A percentile compares a stretch with the other conserved stretches of the same genome.
phyloP scores from a whole-genome alignment of 2,329 filamentous ascomycete genomes.

The Apiospora aurea region DNA sequence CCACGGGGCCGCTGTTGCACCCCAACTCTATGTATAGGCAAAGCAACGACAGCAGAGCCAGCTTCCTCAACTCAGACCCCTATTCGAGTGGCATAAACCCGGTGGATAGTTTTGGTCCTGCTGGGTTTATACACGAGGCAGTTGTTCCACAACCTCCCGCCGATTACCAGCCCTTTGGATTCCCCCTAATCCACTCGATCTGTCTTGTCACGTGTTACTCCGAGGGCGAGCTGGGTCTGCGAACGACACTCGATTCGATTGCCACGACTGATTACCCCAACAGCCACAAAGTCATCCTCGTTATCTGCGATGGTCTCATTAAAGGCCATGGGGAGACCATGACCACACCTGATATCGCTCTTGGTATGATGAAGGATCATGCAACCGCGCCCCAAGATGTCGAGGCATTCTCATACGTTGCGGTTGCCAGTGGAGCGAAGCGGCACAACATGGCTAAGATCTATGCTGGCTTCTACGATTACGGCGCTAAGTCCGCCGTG shows the following conservation, averaged over 20 bases:
- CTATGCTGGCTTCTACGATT: constrained; percentile 98
- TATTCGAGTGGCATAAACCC: constrained; percentile 61
- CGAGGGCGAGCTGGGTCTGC: constrained; percentile 89
- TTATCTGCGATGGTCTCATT: constrained; percentile 97
- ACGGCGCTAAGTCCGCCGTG: constrained; percentile 81
- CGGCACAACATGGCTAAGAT: constrained; percentile 99
- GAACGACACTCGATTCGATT: constrained; percentile 94
- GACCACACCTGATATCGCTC: constrained; percentile 87
- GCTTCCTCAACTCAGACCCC: constrained; percentile 68
- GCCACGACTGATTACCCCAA: constrained; percentile 99
- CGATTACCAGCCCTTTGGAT: constrained; percentile 97
- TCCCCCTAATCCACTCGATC: constrained; percentile 90
- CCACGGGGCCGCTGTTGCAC: constrained; percentile 74
- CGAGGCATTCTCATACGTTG: constrained; percentile 91
- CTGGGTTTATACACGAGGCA: constrained; percentile 94
- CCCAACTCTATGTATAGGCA: constrained; percentile 76
- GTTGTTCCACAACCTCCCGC: constrained; percentile 96
- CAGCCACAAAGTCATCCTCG: constrained; percentile 96
- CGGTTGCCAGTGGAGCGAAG: constrained; percentile 93
- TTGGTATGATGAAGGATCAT: constrained; percentile 95
- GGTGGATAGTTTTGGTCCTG: constrained; percentile 77
- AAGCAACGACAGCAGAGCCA: constrained; percentile 67
- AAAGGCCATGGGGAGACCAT: constrained; percentile 89
- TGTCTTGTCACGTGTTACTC: constrained; percentile 97
- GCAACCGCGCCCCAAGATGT: constrained; percentile 82